Percentiles rank a stretch among this genome's conserved stretches.
Evolutionary conservation across 768 basidiomycete genomes (phyloP).

Genomic region (Infundibulicybe gibba): DNA sequence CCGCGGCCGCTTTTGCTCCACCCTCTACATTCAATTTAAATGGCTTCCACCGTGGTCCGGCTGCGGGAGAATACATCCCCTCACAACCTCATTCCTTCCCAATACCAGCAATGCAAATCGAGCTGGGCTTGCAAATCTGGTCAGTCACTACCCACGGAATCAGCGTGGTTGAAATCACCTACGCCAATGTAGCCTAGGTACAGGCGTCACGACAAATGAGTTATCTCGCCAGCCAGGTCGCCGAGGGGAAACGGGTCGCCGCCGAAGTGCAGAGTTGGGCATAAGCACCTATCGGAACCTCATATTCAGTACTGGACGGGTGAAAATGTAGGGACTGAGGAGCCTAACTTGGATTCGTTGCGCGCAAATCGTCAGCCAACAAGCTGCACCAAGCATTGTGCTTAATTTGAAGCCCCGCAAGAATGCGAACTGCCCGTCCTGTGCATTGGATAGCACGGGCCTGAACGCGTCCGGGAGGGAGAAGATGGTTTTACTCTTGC

Average conservation of each 20-base stretch:
- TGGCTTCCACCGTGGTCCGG: no score
- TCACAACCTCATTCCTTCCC: no score
- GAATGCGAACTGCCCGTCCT: neutral
- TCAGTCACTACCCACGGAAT: no score
- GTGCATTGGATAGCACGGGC: conserved; percentile 26
- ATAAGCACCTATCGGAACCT: conserved; percentile 15
- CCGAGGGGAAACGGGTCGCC: conserved; percentile 25
- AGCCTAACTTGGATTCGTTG: neutral
- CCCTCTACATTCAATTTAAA: no score
- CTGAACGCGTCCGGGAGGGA: conserved; percentile 40
- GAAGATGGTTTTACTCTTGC: conserved; percentile 42
- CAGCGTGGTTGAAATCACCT: no score
- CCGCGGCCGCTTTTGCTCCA: no score
- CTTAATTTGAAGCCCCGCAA: neutral
- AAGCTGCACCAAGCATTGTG: neutral
- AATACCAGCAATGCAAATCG: no score
- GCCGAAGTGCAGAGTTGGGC: conserved; percentile 32
- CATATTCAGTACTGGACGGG: neutral
- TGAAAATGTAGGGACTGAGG: neutral
- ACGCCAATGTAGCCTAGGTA: neutral
- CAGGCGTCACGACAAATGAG: neutral
- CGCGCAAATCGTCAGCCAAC: neutral
- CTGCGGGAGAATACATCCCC: no score
- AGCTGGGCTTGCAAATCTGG: no score
- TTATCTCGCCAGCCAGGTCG: no score